Percentiles rank a stretch among this genome's conserved stretches.
These are phyloP conservation scores for Melanomma pulvis-pyrius DNA, from an alignment of 495 filamentous ascomycete genomes.

Conservation along the genomic window DNA sequence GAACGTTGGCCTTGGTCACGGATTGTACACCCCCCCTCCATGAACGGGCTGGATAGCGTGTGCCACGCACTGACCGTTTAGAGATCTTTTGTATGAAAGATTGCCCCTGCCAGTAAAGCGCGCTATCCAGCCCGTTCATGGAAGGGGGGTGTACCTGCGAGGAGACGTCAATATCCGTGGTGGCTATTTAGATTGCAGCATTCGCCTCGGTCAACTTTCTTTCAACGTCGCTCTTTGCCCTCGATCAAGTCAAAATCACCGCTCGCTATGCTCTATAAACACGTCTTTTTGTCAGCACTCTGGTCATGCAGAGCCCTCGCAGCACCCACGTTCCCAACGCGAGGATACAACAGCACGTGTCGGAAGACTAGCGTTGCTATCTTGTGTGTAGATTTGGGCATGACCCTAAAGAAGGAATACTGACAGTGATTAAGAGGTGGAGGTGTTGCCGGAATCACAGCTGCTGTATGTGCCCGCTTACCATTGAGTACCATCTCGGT, in stretches of 20 bases:
- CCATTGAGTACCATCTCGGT: not conserved
- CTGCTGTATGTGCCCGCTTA: conserved; percentile 53
- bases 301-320: conserved; percentile 5
- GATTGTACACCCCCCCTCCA: no score
- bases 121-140: no score
- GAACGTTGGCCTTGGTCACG: not conserved
- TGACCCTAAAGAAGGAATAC: not conserved
- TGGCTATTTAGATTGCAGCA: conserved; percentile 13
- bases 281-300: conserved; percentile 1
- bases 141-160: conserved; percentile 13
- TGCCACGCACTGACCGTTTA: no score
- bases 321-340: conserved; percentile 17
- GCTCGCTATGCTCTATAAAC: conserved; percentile 14
- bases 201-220: conserved; percentile 4
- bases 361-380: conserved; percentile 33
- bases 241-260: not conserved
- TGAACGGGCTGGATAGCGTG: no score
- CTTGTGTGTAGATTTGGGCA: conserved; percentile 19
- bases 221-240: not conserved
- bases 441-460: conserved; percentile 70
- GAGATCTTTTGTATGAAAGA: no score
- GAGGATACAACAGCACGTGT: conserved; percentile 30
- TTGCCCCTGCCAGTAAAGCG: no score
- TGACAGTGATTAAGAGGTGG: conserved; percentile 47
- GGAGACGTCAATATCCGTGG: conserved; percentile 1